Base-by-base conservation (phyloP, 345 rosid genomes). In the Limnanthes douglasii region DNA sequence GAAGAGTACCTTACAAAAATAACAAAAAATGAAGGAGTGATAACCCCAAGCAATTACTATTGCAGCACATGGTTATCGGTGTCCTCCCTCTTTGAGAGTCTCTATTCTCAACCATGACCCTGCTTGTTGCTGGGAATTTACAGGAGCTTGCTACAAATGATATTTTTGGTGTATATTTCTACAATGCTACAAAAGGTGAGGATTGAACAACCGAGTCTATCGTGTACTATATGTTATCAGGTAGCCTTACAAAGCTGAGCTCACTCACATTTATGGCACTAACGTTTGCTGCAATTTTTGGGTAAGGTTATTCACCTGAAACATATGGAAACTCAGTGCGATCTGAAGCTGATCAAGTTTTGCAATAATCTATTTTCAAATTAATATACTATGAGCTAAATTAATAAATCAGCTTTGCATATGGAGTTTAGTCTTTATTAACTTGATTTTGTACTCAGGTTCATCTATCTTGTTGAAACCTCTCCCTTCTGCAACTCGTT, bases 221-320 rank as follows among this genome's bases (percentile, higher is more conserved):
- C 20, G 0, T 15, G n/a, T 5, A 23, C 18, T 14, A 11, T 6
- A 1, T 4, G 6, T 21, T 49, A 49, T 58, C 86, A 79, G 97
- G 97, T 55, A 79, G 95, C 68, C 43, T 83, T 55, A 83, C 84
- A 21, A 76, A 66, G 55, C 86, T 88, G 50, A 88, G 94, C 49
- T 83, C 97, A 14, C 97, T 88, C 33, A 83, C 94, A 15, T 83
- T 83, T 51, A 64, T 76, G 43, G 79, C 97, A 36, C 95, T 92
- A 10, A 68, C 76, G 93, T 79, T 88, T 54, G 95, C 95, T 11
- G 83, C 95, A 21, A 54, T 88, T 34, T 83, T 77, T 38, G 95
- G 95, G 92, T 83, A 66, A 72, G 76, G 20, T n/a, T n/a, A n/a
- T n/a, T 32, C 20, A 39, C n/a, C 25, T 16, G 30, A 15, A 31